phyloP scores from a whole-genome alignment of 768 basidiomycete genomes.

The Kwoniella dendrophila region DNA sequence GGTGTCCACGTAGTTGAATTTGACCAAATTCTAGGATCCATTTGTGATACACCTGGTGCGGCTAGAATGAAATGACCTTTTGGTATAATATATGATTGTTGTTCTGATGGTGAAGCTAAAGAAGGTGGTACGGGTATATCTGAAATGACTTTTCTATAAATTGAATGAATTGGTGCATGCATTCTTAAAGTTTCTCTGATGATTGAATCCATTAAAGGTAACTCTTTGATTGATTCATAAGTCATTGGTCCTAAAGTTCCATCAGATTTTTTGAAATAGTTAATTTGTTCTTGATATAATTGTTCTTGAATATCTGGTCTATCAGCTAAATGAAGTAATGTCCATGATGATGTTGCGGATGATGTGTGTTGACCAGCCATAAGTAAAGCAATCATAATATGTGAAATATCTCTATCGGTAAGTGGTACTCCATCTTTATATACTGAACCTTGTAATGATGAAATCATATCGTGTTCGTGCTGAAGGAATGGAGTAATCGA shows the following conservation, averaged over 20 bases:
- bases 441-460: slow-evolving; percentile 75
- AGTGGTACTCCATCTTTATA: slow-evolving; percentile 80
- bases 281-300: slow-evolving; percentile 86
- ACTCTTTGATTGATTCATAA: slow-evolving; percentile 77
- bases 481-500: slow-evolving; percentile 49
- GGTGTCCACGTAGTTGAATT: slow-evolving; percentile 75
- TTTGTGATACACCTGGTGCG: slow-evolving; percentile 81
- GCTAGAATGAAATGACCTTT: slow-evolving; percentile 88
- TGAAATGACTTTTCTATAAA: slow-evolving; percentile 77
- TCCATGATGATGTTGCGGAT: slow-evolving; percentile 88
- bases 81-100: slow-evolving; percentile 78
- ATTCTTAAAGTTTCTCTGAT: slow-evolving; percentile 63
- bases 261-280: slow-evolving; percentile 74
- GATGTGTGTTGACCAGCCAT: slow-evolving; percentile 99
- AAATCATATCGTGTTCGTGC: slow-evolving; percentile 88
- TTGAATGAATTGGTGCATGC: slow-evolving; percentile 85
- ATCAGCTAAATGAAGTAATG: slow-evolving; percentile 80
- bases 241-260: slow-evolving; percentile 77
- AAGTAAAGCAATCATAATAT: slow-evolving; percentile 96
- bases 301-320: slow-evolving; percentile 73
- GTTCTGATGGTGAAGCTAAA: slow-evolving; percentile 69
- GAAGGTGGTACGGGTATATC: slow-evolving; percentile 80
- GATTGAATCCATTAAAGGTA: slow-evolving; percentile 10
- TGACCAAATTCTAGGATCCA: slow-evolving; percentile 82
- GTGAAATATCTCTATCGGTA: slow-evolving; percentile 88